A percentile compares a stretch with the other conserved stretches of the same genome.
These are phyloP conservation scores for Lobulomyces angularis DNA, from an alignment of 192 early-diverging fungal genomes.

Conservation along the genomic window DNA sequence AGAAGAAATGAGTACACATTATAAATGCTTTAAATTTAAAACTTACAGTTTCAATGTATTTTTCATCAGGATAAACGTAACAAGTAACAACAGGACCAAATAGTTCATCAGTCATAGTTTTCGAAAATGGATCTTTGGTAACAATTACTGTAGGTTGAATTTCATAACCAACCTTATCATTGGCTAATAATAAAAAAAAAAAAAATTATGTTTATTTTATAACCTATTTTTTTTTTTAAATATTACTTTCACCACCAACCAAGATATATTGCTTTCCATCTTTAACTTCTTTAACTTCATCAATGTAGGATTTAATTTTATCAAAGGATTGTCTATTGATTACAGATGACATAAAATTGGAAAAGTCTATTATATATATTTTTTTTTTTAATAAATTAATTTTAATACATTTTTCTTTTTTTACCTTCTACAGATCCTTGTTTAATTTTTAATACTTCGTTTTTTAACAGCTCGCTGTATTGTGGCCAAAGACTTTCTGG, in stretches of 20 bases:
- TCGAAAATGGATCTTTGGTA: conserved; percentile 67
- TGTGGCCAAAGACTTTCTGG: conserved; percentile 69
- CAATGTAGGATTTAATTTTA: conserved; percentile 85
- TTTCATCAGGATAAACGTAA: conserved; percentile 73
- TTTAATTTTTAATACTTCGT: conserved; percentile 63
- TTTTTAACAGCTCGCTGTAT: conserved; percentile 55
- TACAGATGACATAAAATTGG: conserved; percentile 77
- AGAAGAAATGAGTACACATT: neutral
- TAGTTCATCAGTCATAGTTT: conserved; percentile 89
- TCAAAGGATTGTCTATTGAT: conserved; percentile 88
- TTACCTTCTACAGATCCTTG: conserved; percentile 63
- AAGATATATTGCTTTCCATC: conserved; percentile 61
- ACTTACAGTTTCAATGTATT: conserved; percentile 54
- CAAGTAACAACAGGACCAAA: conserved; percentile 94
- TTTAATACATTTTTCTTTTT: conserved; percentile 1
- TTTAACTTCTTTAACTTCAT: conserved; percentile 57
- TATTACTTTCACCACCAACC: conserved; percentile 74
- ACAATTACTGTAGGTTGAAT: conserved; percentile 83
- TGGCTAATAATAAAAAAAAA: neutral
- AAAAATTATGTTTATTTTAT: too few relatives aligned
- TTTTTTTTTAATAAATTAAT: conserved; percentile 5
- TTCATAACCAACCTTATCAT: conserved; percentile 72
- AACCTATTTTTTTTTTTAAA: neutral
- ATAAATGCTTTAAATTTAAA: neutral
- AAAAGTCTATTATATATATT: conserved; percentile 63